Percentiles rank a stretch among this genome's conserved stretches.
Conservation (phyloP, 768 basidiomycete species). For the Trametes coccinea region DNA sequence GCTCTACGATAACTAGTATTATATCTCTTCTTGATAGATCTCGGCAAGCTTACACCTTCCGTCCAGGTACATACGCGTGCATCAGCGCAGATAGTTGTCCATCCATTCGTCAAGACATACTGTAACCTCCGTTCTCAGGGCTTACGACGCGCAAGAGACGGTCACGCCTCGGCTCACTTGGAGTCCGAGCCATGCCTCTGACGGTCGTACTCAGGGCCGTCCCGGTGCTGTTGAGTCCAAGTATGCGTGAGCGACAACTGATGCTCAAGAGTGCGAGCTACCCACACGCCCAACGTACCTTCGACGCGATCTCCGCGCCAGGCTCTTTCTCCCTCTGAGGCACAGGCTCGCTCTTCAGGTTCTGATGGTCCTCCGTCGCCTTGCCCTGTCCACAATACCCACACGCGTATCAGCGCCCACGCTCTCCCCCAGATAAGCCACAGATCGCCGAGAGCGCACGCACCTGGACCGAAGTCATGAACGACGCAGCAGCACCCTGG, state of each 20-base stretch:
- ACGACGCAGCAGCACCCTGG: neutral
- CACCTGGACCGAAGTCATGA: neutral
- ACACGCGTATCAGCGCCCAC: too few species aligned
- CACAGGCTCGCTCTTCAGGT: neutral
- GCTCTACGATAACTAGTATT: too few species aligned
- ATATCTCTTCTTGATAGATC: neutral
- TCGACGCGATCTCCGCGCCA: neutral
- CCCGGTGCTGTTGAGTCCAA: neutral
- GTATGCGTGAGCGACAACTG: too few species aligned
- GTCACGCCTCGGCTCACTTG: too few species aligned
- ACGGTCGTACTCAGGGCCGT: slow-evolving; percentile 4
- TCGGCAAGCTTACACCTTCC: neutral
- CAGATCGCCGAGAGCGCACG: neutral
- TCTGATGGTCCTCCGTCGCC: neutral
- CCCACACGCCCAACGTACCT: neutral
- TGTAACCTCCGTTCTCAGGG: too few species aligned
- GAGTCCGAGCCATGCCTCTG: slow-evolving; percentile 6
- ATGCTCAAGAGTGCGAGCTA: too few species aligned
- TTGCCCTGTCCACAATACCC: neutral
- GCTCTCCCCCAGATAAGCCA: too few species aligned
- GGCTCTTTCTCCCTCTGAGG: slow-evolving; percentile 9
- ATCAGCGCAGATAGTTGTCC: too few species aligned
- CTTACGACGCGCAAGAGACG: too few species aligned
- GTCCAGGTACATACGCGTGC: neutral
- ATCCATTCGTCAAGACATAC: too few species aligned